These are phyloP conservation scores for Exophiala aquamarina DNA, from an alignment of 2,329 filamentous ascomycete genomes.

Conservation along the genomic window DNA sequence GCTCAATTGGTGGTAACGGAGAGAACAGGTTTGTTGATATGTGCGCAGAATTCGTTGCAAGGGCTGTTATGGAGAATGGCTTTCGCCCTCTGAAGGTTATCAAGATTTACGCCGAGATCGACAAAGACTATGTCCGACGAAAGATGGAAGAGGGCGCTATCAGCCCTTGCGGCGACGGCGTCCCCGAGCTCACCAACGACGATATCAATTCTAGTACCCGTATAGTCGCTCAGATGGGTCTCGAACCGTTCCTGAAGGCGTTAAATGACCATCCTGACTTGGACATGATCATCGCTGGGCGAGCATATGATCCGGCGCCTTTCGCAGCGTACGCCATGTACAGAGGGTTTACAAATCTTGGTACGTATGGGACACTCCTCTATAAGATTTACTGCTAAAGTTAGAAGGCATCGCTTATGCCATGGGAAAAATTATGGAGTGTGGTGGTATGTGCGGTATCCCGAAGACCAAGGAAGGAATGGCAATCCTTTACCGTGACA, in stretches of 20 bases:
- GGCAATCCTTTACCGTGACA: no score
- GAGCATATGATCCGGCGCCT: conserved; percentile 43
- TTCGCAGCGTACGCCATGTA: conserved; percentile 41
- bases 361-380: conserved; percentile 44
- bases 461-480: conserved; percentile 44
- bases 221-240: conserved; percentile 48
- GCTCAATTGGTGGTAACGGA: background rate
- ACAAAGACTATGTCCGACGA: no score
- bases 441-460: conserved; percentile 50
- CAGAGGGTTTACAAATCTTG: conserved; percentile 34
- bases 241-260: conserved; percentile 45
- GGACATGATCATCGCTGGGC: conserved; percentile 50
- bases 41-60: no score
- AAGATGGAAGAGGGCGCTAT: no score
- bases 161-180: no score
- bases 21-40: conserved; percentile 1
- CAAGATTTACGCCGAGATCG: no score
- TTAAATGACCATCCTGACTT: conserved; percentile 42
- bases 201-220: conserved; percentile 39
- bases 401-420: conserved; percentile 43
- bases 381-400: no score
- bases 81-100: no score
- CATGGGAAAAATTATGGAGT: no score
- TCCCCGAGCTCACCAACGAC: conserved; percentile 38
- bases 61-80: no score